Percentiles rank a stretch among this genome's conserved stretches.
Evolutionary conservation across 2,329 filamentous ascomycete species (phyloP).

Genomic region (Colletotrichum shisoi): DNA sequence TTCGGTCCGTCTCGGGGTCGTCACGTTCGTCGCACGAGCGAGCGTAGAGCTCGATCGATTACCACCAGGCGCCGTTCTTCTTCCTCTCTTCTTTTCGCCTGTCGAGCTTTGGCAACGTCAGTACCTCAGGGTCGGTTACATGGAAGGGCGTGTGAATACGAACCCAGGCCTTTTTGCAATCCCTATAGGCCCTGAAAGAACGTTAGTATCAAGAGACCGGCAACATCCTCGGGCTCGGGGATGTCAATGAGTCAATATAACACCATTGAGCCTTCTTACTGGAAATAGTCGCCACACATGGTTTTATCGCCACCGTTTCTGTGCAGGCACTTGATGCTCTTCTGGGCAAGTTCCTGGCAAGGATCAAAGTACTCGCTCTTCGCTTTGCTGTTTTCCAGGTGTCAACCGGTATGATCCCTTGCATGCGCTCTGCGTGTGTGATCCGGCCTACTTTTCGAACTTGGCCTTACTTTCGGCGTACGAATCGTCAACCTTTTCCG

Average conservation of each 20-base stretch:
- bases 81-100: slow-evolving; percentile 44
- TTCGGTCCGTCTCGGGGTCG: neutral
- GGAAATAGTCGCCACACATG: slow-evolving; percentile 96
- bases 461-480: slow-evolving; percentile 57
- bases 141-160: slow-evolving; percentile 39
- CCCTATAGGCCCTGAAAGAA: slow-evolving; percentile 78
- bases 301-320: slow-evolving; percentile 84
- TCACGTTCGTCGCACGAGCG: neutral
- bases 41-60: neutral
- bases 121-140: neutral
- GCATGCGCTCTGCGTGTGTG: slow-evolving; percentile 1
- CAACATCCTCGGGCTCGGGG: neutral
- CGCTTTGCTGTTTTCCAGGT: slow-evolving; percentile 70
- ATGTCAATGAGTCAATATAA: neutral
- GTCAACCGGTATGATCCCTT: neutral
- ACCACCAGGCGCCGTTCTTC: slow-evolving; percentile 42
- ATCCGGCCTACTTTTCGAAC: slow-evolving; percentile 66
- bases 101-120: slow-evolving; percentile 42
- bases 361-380: slow-evolving; percentile 93
- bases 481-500: slow-evolving; percentile 24
- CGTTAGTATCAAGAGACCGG: slow-evolving; percentile 4
- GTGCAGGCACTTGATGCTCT: slow-evolving; percentile 86
- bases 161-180: slow-evolving; percentile 96
- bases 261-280: slow-evolving; percentile 65
- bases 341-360: slow-evolving; percentile 88